phyloP scores from a whole-genome alignment of 306 rosid genomes.

The Arachis hypogaea region DNA sequence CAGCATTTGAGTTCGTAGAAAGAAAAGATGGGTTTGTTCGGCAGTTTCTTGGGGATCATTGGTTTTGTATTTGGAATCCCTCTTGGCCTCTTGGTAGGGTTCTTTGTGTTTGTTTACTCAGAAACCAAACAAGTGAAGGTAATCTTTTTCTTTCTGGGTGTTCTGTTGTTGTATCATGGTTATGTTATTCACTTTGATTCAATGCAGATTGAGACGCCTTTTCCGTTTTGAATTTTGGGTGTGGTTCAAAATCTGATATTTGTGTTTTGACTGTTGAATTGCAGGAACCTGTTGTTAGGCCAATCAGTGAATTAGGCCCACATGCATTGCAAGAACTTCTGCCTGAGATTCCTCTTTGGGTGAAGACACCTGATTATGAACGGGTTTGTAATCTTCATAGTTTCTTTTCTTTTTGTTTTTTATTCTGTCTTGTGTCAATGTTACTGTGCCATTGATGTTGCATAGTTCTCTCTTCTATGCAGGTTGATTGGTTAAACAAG shows the following conservation, averaged over 20 bases:
- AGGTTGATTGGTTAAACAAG: conserved; percentile 92
- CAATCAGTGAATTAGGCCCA: conserved; percentile 75
- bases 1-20: conserved; percentile 14
- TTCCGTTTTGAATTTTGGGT: conserved; percentile 23
- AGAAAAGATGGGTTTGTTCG: conserved; percentile 65
- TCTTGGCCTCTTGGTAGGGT: conserved; percentile 80
- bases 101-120: conserved; percentile 73
- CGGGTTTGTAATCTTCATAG: conserved; percentile 60
- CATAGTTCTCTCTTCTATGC: conserved; percentile 32
- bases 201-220: not conserved
- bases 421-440: not conserved
- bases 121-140: conserved; percentile 70
- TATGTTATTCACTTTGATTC: not conserved
- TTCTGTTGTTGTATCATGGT: conserved; percentile 4
- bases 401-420: not conserved
- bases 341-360: conserved; percentile 89
- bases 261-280: conserved; percentile 47
- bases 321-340: conserved; percentile 67
- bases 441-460: conserved; percentile 36
- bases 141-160: not conserved
- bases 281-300: conserved; percentile 75
- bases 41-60: conserved; percentile 64
- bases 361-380: conserved; percentile 81
- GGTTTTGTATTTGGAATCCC: conserved; percentile 86
- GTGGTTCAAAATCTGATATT: conserved; percentile 34